These are phyloP conservation scores for Murraya paniculata DNA, from an alignment of 345 rosid species.

Conservation along the genomic window DNA sequence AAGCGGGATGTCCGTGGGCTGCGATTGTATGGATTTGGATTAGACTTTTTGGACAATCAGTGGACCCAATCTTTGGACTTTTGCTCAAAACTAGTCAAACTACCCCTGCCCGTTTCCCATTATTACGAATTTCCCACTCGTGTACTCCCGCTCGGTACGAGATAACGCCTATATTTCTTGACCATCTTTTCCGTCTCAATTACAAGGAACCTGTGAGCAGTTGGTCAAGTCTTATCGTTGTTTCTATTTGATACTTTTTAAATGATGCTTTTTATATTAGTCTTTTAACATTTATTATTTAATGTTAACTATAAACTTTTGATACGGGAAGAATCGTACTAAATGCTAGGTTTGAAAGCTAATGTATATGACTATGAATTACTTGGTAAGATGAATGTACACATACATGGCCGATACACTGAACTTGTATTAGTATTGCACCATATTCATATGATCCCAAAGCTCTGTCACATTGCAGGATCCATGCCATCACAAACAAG, in stretches of 20 bases:
- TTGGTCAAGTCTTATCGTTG: not conserved
- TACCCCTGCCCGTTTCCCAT: not conserved
- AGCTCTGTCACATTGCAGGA: not conserved
- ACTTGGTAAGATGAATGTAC: not conserved
- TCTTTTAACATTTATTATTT: no score
- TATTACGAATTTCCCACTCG: no score
- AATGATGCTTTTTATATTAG: not conserved
- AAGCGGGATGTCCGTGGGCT: conserved; percentile 57
- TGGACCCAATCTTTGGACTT: not conserved
- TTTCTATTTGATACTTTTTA: no score
- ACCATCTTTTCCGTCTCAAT: not conserved
- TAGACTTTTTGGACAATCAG: not conserved
- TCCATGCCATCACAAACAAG: not conserved
- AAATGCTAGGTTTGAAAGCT: not conserved
- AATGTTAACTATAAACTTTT: not conserved
- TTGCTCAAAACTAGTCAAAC: not conserved
- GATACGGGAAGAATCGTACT: not conserved
- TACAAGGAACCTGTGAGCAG: not conserved
- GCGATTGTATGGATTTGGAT: not conserved
- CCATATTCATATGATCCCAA: not conserved
- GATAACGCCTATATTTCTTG: no score
- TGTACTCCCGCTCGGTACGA: no score
- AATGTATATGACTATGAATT: not conserved
- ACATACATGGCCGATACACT: not conserved
- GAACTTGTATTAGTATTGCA: not conserved